Percentiles rank a stretch among this genome's conserved stretches.
These are phyloP conservation scores for Kodamaea jinghongensis DNA, from an alignment of 805 yeast species.

Conservation along the genomic window DNA sequence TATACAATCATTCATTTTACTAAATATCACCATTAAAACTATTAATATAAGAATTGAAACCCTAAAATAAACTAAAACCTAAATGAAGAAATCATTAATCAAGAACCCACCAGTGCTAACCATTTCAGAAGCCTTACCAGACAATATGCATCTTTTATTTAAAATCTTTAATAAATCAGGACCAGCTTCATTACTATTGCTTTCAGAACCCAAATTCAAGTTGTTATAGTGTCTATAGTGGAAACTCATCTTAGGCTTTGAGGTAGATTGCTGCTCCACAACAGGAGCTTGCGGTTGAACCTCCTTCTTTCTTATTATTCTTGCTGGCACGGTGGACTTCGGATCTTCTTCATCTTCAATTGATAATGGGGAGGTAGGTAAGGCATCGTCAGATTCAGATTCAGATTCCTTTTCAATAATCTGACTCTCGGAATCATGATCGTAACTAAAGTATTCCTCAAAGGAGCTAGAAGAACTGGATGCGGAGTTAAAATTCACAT, in stretches of 20 bases:
- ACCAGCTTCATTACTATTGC: constrained; percentile 12
- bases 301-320: constrained; percentile 7
- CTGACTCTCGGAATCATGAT: constrained; percentile 15
- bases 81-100: constrained; percentile 43
- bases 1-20: not conserved
- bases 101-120: constrained; percentile 40
- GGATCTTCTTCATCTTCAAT: constrained; percentile 9
- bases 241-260: constrained; percentile 29
- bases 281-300: not conserved
- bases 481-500: constrained; percentile 33
- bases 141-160: constrained; percentile 34
- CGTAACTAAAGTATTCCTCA: constrained; percentile 37
- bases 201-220: constrained; percentile 31
- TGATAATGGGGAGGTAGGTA: constrained; percentile 6
- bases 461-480: constrained; percentile 14
- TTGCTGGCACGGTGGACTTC: constrained; percentile 6
- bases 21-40: constrained; percentile 5
- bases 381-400: constrained; percentile 15
- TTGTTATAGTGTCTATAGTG: constrained; percentile 36
- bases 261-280: not conserved
- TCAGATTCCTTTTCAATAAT: constrained; percentile 4
- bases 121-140: constrained; percentile 45
- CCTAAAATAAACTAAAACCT: constrained; percentile 10
- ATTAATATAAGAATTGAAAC: constrained; percentile 7
- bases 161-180: constrained; percentile 30